phyloP scores from a whole-genome alignment of 2,329 filamentous ascomycete species.

The Penicillium freii region DNA sequence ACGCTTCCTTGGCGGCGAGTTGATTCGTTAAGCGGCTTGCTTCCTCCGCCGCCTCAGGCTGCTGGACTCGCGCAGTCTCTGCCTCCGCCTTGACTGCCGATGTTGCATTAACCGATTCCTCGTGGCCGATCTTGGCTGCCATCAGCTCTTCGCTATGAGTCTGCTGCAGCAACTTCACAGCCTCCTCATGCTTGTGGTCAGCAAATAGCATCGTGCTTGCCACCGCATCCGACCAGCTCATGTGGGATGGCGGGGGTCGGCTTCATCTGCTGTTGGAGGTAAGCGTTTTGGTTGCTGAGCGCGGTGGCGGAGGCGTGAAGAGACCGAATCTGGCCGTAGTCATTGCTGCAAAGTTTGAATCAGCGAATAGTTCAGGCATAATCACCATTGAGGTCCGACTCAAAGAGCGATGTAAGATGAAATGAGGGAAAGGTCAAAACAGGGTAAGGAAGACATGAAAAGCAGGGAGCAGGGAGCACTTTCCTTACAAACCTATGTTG shows the following conservation, averaged over 20 bases:
- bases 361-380: background rate
- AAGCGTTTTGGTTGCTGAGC: background rate
- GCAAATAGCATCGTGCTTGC: too few species aligned
- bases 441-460: too few species aligned
- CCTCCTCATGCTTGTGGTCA: too few species aligned
- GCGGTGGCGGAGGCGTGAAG: background rate
- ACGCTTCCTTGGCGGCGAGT: background rate
- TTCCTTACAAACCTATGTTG: too few species aligned
- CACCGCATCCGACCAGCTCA: too few species aligned
- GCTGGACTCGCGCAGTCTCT: background rate
- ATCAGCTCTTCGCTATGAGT: background rate
- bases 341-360: background rate
- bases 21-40: fast-evolving
- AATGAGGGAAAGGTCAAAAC: background rate
- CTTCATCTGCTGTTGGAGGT: too few species aligned
- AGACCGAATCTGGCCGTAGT: background rate
- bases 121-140: background rate
- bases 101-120: too few species aligned
- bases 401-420: background rate
- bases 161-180: background rate
- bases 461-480: too few species aligned
- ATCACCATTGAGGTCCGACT: background rate
- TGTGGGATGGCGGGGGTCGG: too few species aligned
- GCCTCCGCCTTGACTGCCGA: background rate
- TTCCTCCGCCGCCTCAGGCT: background rate